phyloP scores from a whole-genome alignment of 192 early-diverging fungal species.

The Podila epicladia region DNA sequence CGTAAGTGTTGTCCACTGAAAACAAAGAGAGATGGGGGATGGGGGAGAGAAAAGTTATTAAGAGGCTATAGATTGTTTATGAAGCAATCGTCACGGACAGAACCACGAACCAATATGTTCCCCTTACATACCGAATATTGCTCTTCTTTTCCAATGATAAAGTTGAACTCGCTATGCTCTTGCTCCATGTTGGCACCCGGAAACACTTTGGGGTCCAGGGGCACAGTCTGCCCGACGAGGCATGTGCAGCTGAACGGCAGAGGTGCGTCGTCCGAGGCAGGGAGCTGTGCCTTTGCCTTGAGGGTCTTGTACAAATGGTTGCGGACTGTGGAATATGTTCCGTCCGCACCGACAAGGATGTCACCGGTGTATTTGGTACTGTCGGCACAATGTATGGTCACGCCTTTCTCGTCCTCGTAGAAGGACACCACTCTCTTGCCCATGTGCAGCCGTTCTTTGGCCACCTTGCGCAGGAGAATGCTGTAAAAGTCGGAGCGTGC shows the following conservation, averaged over 20 bases:
- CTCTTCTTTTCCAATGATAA: background rate
- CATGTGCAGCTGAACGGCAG: slow-evolving; percentile 2
- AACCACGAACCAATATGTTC: background rate
- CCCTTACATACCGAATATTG: slow-evolving; percentile 4
- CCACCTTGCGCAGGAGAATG: background rate
- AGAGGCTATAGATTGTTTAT: background rate
- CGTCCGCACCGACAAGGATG: slow-evolving; percentile 9
- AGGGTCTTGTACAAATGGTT: background rate
- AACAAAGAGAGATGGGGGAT: background rate
- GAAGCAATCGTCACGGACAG: background rate
- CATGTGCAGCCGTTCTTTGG: background rate
- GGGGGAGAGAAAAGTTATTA: background rate
- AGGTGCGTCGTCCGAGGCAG: background rate
- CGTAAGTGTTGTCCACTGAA: background rate
- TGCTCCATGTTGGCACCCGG: background rate
- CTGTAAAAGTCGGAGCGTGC: slow-evolving; percentile 1
- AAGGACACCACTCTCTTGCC: background rate
- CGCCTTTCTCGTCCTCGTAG: background rate
- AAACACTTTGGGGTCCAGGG: background rate
- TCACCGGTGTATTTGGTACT: background rate
- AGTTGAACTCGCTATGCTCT: background rate
- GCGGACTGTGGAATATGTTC: slow-evolving; percentile 5
- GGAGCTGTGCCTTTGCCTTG: background rate
- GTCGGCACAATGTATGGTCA: background rate
- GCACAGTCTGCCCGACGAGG: background rate